Evolutionary conservation across 2,329 filamentous ascomycete genomes (phyloP).

Genomic region (Ceratocystis harringtonii): DNA sequence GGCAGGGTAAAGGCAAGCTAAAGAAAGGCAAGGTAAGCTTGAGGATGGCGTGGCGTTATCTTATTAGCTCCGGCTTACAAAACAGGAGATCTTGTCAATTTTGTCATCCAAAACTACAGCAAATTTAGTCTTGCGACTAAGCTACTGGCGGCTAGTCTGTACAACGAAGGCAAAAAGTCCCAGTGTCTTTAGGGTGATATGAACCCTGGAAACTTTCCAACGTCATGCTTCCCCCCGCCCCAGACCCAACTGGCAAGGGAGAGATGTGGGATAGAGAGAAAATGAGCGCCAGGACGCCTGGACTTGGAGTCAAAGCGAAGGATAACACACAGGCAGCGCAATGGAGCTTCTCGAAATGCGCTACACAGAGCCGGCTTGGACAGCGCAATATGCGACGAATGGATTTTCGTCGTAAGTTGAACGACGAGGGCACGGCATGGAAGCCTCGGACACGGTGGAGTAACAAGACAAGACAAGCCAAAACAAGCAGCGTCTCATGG

Average conservation of each 20-base stretch:
- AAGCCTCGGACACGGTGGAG: not conserved
- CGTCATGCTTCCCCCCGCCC: not conserved
- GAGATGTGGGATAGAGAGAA: not conserved
- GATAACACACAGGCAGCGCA: too few relatives aligned
- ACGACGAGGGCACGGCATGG: not conserved
- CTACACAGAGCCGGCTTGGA: not conserved
- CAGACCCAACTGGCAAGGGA: not conserved
- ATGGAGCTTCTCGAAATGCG: not conserved
- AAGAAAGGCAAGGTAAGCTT: not conserved
- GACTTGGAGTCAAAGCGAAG: not conserved
- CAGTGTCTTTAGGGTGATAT: not conserved
- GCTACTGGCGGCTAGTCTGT: not conserved
- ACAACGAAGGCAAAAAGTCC: constrained; percentile 1
- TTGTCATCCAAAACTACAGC: not conserved
- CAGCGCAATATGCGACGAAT: not conserved
- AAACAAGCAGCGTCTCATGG: not conserved
- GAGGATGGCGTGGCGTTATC: not conserved
- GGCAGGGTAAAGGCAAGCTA: not conserved
- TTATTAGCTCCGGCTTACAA: not conserved
- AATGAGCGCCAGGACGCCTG: not conserved
- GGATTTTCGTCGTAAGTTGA: not conserved
- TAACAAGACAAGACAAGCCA: not conserved
- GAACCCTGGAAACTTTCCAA: not conserved
- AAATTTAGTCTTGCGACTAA: not conserved
- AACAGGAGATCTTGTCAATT: not conserved